A percentile compares a stretch with the other conserved stretches of the same genome.
These are phyloP conservation scores for Lepiota venenata DNA, from an alignment of 768 basidiomycete genomes.

Conservation along the genomic window DNA sequence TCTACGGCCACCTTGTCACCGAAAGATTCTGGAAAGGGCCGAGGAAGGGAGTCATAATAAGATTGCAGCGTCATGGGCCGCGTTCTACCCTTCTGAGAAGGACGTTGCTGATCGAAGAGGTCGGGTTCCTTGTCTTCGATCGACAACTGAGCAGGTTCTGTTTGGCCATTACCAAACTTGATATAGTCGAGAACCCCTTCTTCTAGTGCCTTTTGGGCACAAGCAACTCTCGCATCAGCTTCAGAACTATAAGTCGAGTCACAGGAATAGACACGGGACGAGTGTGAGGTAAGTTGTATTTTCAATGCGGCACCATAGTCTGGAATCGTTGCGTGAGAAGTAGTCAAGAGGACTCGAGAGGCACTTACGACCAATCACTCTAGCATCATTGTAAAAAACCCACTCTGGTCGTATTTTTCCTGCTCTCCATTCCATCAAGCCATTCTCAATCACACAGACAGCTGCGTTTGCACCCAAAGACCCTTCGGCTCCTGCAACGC, in stretches of 20 bases:
- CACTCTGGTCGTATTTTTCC: slow-evolving; percentile 50
- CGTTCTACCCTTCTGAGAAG: neutral
- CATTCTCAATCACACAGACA: slow-evolving; percentile 45
- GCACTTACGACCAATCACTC: slow-evolving; percentile 39
- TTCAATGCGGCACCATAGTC: slow-evolving; percentile 55
- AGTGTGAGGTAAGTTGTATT: slow-evolving; percentile 48
- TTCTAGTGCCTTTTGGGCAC: slow-evolving; percentile 49
- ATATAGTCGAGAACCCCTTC: slow-evolving; percentile 61
- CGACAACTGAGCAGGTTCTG: slow-evolving; percentile 23
- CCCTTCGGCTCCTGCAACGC: slow-evolving; percentile 17
- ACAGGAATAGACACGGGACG: slow-evolving; percentile 50
- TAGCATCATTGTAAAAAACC: slow-evolving; percentile 46
- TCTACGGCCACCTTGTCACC: slow-evolving; percentile 41
- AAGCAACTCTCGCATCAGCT: slow-evolving; percentile 46
- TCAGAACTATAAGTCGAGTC: slow-evolving; percentile 37
- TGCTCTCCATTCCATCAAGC: slow-evolving; percentile 53
- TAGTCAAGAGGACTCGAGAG: neutral
- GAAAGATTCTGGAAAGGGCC: slow-evolving; percentile 56
- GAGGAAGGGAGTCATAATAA: slow-evolving; percentile 64
- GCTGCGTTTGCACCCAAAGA: slow-evolving; percentile 14
- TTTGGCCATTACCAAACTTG: slow-evolving; percentile 50
- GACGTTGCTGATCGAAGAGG: slow-evolving; percentile 2
- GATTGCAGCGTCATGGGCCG: slow-evolving; percentile 40
- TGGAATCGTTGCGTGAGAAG: slow-evolving; percentile 16
- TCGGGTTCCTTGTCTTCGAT: neutral